Percentiles rank a stretch among this genome's conserved stretches.
These are phyloP conservation scores for Schizophyllum amplum DNA, from an alignment of 1,284 basidiomycete species.

Conservation along the genomic window DNA sequence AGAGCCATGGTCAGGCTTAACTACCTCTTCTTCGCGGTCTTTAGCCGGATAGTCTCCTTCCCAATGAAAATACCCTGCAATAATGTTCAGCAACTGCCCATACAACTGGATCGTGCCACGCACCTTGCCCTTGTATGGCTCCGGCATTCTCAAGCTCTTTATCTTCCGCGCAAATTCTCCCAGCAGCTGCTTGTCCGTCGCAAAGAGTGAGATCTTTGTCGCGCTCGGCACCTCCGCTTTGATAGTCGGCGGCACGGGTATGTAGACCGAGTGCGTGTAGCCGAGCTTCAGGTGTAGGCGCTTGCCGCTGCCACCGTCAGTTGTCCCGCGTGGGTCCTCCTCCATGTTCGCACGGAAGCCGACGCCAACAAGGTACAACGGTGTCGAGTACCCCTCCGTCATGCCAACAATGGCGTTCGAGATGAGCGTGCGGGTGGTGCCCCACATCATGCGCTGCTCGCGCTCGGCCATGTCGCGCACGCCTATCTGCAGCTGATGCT, in stretches of 20 bases:
- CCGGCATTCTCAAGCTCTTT: constrained; percentile 79
- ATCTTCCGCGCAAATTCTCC: constrained; percentile 88
- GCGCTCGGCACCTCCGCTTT: constrained; percentile 64
- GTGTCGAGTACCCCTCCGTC: constrained; percentile 78
- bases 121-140: constrained; percentile 97
- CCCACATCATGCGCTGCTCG: constrained; percentile 87
- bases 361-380: constrained; percentile 88
- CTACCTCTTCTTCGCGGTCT: constrained; percentile 94
- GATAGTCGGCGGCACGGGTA: constrained; percentile 78
- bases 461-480: constrained; percentile 70
- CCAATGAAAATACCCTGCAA: constrained; percentile 85
- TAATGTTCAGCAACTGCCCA: constrained; percentile 4
- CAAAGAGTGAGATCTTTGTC: constrained; percentile 62
- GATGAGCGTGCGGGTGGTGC: constrained; percentile 84
- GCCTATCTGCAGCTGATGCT: constrained; percentile 45
- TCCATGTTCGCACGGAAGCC: constrained; percentile 90
- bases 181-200: constrained; percentile 71
- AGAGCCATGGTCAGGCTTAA: not conserved
- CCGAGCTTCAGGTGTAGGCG: constrained; percentile 86
- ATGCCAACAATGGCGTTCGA: constrained; percentile 88
- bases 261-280: constrained; percentile 80
- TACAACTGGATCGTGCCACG: constrained; percentile 19
- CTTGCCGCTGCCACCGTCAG: constrained; percentile 49
- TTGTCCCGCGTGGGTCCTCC: constrained; percentile 64
- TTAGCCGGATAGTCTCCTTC: constrained; percentile 83